Conservation (phyloP, 1,139 yeast genomes). For the Candida freyschussii region DNA sequence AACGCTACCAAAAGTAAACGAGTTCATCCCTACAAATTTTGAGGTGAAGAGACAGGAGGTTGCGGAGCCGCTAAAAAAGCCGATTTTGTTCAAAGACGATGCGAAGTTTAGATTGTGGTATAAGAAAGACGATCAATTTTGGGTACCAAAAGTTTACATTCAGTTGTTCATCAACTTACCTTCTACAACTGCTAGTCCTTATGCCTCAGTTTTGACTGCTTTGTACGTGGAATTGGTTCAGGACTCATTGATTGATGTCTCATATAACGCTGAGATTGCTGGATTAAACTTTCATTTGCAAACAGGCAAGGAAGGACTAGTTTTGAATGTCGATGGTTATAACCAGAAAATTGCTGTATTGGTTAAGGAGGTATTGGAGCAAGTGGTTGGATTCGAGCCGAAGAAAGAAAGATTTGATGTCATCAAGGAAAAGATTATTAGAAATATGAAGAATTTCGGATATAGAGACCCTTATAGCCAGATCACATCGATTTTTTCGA, state of each 20-base stretch:
- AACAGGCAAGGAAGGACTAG: constrained; percentile 66
- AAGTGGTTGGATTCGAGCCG: constrained; percentile 50
- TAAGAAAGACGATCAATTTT: constrained; percentile 84
- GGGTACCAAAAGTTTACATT: constrained; percentile 81
- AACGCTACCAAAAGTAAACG: constrained; percentile 65
- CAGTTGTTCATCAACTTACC: constrained; percentile 66
- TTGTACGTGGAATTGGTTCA: constrained; percentile 65
- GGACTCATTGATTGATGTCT: constrained; percentile 69
- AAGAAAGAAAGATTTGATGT: constrained; percentile 56
- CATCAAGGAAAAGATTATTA: constrained; percentile 56
- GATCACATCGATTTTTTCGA: constrained; percentile 56
- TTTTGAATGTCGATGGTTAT: constrained; percentile 68
- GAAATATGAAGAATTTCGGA: constrained; percentile 67
- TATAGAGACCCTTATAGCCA: constrained; percentile 73
- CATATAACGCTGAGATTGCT: constrained; percentile 82
- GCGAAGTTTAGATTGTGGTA: constrained; percentile 63
- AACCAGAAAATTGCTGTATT: constrained; percentile 72
- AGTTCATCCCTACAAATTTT: constrained; percentile 77
- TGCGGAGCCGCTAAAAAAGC: constrained; percentile 37
- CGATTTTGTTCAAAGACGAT: constrained; percentile 42
- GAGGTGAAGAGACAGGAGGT: constrained; percentile 45
- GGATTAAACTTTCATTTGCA: constrained; percentile 60
- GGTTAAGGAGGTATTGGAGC: constrained; percentile 53
- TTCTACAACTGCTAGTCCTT: constrained; percentile 50
- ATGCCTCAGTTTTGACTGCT: constrained; percentile 52